Conservation (phyloP, 2,329 filamentous ascomycete genomes). For the Pseudogymnoascus sp. region DNA sequence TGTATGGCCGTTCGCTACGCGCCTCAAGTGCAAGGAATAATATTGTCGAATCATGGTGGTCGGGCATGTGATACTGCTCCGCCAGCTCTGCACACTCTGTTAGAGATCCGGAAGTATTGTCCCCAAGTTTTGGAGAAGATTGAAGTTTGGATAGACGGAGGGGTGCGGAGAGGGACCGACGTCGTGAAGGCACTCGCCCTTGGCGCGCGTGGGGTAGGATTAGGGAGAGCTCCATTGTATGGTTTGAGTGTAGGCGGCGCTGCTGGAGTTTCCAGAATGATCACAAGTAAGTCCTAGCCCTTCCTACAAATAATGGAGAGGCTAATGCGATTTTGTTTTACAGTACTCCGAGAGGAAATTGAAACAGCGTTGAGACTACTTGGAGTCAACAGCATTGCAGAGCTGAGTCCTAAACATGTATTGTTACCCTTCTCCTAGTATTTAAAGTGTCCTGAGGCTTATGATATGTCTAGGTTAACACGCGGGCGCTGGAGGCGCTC, state of each 20-base stretch:
- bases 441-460: background rate
- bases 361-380: constrained; percentile 60
- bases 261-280: constrained; percentile 47
- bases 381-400: constrained; percentile 53
- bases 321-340: background rate
- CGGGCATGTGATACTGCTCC: constrained; percentile 45
- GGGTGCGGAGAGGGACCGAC: constrained; percentile 14
- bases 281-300: constrained; percentile 31
- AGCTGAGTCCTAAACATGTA: constrained; percentile 32
- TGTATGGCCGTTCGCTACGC: constrained; percentile 50
- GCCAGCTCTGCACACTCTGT: constrained; percentile 49
- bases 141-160: constrained; percentile 15
- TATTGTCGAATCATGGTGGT: constrained; percentile 65
- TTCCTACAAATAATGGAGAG: background rate
- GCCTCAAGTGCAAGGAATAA: constrained; percentile 41
- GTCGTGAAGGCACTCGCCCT: constrained; percentile 16
- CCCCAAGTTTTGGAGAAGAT: constrained; percentile 17
- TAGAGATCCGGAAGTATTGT: constrained; percentile 11
- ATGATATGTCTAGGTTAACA: background rate
- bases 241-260: constrained; percentile 46
- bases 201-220: constrained; percentile 14
- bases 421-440: background rate
- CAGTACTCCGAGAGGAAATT: constrained; percentile 48
- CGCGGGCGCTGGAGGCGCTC: background rate
- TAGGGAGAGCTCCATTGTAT: constrained; percentile 14